Evolutionary conservation across 177 flowering plant species (phyloP).

Genomic region (Vitis hybrid): DNA sequence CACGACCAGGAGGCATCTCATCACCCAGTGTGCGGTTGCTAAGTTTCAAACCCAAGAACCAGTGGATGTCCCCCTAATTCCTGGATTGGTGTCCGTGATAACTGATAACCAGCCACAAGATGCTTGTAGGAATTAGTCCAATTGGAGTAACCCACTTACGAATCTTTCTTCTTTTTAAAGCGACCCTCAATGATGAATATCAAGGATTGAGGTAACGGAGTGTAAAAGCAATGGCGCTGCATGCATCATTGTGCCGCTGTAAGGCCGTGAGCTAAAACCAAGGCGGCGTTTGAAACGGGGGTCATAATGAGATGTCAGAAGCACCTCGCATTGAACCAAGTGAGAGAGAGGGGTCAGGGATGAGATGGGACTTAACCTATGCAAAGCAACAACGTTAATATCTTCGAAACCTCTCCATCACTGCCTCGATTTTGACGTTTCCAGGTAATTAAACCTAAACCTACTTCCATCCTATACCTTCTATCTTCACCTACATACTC

Average conservation of each 20-base stretch:
- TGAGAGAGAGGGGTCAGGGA: neutral
- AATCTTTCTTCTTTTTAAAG: neutral
- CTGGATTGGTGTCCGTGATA: neutral
- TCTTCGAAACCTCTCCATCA: slow-evolving; percentile 1
- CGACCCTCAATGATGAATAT: neutral
- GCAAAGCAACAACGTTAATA: neutral
- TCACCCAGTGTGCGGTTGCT: too few species aligned
- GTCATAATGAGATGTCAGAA: neutral
- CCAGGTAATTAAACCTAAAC: too few species aligned
- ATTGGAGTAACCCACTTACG: neutral
- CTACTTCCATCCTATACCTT: too few species aligned
- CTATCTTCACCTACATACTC: too few species aligned
- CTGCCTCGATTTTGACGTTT: neutral
- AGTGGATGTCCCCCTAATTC: neutral
- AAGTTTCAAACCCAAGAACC: neutral
- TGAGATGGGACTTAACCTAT: neutral
- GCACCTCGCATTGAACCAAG: neutral
- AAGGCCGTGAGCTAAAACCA: too few species aligned
- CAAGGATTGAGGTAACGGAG: too few species aligned
- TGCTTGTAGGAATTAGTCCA: neutral
- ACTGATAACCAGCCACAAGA: neutral
- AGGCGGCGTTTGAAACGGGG: too few species aligned
- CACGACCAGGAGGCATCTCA: too few species aligned
- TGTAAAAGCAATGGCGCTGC: too few species aligned
- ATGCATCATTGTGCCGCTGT: too few species aligned